Percentiles rank a stretch among this genome's conserved stretches.
Evolutionary conservation across 169 alveolate species (phyloP).

Genomic region (Babesia ovis): DNA sequence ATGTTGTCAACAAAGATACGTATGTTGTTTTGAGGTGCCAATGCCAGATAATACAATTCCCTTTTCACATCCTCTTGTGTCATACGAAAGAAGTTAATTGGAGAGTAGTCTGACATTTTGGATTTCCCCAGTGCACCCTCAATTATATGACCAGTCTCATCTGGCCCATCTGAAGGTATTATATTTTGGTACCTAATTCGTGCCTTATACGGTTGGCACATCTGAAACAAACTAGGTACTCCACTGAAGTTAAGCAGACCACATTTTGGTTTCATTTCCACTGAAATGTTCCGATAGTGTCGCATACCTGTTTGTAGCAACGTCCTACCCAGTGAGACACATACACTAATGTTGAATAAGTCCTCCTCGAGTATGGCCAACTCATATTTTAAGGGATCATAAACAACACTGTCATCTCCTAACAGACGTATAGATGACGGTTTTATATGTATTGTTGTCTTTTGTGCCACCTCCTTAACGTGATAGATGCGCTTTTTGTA

Average conservation of each 20-base stretch:
- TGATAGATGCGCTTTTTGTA: conserved; percentile 46
- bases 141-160: neutral
- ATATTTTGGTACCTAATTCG: conserved; percentile 38
- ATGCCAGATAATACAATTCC: conserved; percentile 29
- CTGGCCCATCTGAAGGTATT: conserved; percentile 13
- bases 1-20: conserved; percentile 45
- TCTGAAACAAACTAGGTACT: conserved; percentile 67
- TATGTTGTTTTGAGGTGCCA: conserved; percentile 55
- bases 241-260: conserved; percentile 70
- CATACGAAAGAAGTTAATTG: conserved; percentile 39
- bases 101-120: conserved; percentile 28
- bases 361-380: conserved; percentile 54
- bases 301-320: conserved; percentile 17
- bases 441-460: conserved; percentile 18
- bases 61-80: conserved; percentile 11
- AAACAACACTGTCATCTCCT: neutral
- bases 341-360: conserved; percentile 34
- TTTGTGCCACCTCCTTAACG: conserved; percentile 27
- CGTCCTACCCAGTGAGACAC: conserved; percentile 26
- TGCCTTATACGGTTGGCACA: conserved; percentile 69
- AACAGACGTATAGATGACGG: conserved; percentile 14
- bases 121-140: no score
- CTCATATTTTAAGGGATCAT: conserved; percentile 30
- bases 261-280: conserved; percentile 75
- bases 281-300: conserved; percentile 47